Evolutionary conservation across 805 yeast genomes (phyloP).

Genomic region (Candida rishiriensis): DNA sequence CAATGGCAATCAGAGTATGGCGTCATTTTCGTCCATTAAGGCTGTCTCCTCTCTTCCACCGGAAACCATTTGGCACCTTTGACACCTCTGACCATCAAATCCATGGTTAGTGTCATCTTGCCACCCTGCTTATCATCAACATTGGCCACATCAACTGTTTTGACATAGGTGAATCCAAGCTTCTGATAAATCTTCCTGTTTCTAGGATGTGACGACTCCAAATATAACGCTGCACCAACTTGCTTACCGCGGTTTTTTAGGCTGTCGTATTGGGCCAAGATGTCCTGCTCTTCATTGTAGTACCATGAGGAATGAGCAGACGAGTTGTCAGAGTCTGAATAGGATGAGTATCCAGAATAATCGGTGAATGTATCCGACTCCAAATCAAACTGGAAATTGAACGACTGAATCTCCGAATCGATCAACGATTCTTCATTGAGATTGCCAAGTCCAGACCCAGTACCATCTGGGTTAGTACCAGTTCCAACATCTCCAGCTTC

Average conservation of each 20-base stretch:
- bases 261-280: slow-evolving; percentile 29
- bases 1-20: too few species aligned
- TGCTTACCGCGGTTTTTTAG: slow-evolving; percentile 26
- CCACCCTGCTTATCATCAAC: slow-evolving; percentile 24
- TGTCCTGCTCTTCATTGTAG: slow-evolving; percentile 32
- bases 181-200: slow-evolving; percentile 51
- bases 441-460: slow-evolving; percentile 10
- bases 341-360: slow-evolving; percentile 31
- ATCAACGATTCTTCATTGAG: slow-evolving; percentile 25
- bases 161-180: slow-evolving; percentile 43
- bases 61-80: slow-evolving; percentile 32
- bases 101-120: slow-evolving; percentile 29
- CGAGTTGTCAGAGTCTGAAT: slow-evolving; percentile 27
- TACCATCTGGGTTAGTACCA: slow-evolving; percentile 4
- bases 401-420: slow-evolving; percentile 31
- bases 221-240: slow-evolving; percentile 37
- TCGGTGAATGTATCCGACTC: slow-evolving; percentile 31
- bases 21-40: too few species aligned
- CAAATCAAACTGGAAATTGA: slow-evolving; percentile 30
- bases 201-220: slow-evolving; percentile 53
- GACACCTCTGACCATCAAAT: slow-evolving; percentile 36
- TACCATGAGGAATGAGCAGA: slow-evolving; percentile 33
- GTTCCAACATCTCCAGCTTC: slow-evolving; percentile 1
- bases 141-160: slow-evolving; percentile 32
- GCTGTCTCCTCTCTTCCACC: slow-evolving; percentile 7